phyloP scores from a whole-genome alignment of 352 stramenopile species.

The Pythium phragmitis region DNA sequence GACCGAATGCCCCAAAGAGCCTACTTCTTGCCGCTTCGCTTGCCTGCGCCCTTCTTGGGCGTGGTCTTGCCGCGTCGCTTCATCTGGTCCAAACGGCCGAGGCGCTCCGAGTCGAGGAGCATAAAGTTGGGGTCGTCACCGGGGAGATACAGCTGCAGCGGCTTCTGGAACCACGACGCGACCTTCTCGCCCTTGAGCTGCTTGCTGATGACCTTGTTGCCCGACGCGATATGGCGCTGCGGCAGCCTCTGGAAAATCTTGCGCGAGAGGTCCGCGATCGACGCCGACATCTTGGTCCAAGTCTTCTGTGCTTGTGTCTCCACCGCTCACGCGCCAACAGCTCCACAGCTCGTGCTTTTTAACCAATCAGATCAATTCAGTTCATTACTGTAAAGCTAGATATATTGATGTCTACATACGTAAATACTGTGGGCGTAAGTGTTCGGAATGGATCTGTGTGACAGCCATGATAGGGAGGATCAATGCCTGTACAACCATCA shows the following conservation, averaged over 20 bases:
- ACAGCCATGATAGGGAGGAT: neutral
- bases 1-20: neutral
- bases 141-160: conserved; percentile 65
- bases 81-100: conserved; percentile 82
- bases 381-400: neutral
- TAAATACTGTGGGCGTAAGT: neutral
- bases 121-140: conserved; percentile 85
- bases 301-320: neutral
- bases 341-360: conserved; percentile 2
- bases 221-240: conserved; percentile 74
- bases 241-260: conserved; percentile 90
- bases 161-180: conserved; percentile 87
- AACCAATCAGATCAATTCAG: conserved; percentile 1
- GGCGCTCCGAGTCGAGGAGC: conserved; percentile 74
- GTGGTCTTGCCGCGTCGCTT: conserved; percentile 86
- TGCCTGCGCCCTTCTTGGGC: conserved; percentile 87
- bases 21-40: conserved; percentile 82
- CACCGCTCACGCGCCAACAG: conserved; percentile 4
- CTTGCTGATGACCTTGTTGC: conserved; percentile 90
- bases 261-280: conserved; percentile 75
- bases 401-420: neutral
- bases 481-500: too few species aligned
- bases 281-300: conserved; percentile 35
- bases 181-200: conserved; percentile 87
- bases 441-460: neutral